phyloP scores from a whole-genome alignment of 306 rosid species.

The Erythrophleum fordii region DNA sequence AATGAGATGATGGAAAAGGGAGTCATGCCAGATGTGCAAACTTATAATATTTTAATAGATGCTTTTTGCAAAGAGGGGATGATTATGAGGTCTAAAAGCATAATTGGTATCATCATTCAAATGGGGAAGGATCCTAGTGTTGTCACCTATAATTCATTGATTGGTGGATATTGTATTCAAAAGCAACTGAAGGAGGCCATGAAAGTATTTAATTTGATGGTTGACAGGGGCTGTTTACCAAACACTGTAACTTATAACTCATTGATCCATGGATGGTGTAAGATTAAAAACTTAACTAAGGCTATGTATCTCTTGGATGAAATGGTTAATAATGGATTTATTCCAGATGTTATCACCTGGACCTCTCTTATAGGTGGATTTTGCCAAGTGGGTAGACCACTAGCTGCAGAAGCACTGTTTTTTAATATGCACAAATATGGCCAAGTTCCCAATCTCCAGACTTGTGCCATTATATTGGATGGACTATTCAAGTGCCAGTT shows the following conservation, averaged over 20 bases:
- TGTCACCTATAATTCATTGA: constrained; percentile 26
- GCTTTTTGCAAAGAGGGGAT: constrained; percentile 23
- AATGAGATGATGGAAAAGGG: constrained; percentile 13
- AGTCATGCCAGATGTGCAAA: constrained; percentile 3
- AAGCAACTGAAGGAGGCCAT: constrained; percentile 16
- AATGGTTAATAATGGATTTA: constrained; percentile 26
- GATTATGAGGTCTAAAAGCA: neutral
- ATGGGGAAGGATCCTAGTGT: constrained; percentile 21
- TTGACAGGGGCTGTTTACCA: constrained; percentile 3
- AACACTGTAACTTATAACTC: constrained; percentile 24
- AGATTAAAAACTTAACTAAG: neutral
- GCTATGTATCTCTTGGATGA: constrained; percentile 33
- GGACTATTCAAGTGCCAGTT: constrained; percentile 11
- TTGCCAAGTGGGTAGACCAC: neutral
- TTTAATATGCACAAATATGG: neutral
- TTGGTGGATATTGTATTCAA: constrained; percentile 31
- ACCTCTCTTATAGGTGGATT: constrained; percentile 17
- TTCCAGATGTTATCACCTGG: constrained; percentile 8
- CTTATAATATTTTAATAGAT: constrained; percentile 24
- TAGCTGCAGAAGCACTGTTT: neutral
- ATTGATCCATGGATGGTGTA: constrained; percentile 19
- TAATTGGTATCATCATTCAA: constrained; percentile 26
- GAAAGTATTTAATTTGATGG: constrained; percentile 20
- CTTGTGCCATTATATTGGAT: constrained; percentile 12
- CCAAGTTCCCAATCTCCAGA: constrained; percentile 15